Percentiles rank a stretch among this genome's conserved stretches.
Conservation (phyloP, 768 basidiomycete genomes). For the Floccularia luteovirens region DNA sequence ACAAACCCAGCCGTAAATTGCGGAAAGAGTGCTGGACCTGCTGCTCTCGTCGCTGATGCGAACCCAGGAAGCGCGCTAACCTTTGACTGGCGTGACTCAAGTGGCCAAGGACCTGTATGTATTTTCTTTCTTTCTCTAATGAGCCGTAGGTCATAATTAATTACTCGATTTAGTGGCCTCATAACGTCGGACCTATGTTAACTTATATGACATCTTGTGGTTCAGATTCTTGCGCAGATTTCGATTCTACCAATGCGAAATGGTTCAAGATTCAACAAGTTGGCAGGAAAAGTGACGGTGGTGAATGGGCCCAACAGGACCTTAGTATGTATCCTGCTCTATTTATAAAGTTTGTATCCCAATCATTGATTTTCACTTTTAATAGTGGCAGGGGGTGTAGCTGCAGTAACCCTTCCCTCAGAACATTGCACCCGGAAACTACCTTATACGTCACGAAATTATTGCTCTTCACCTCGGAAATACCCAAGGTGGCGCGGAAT, state of each 20-base stretch:
- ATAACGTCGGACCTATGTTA: slow-evolving; percentile 62
- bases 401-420: slow-evolving; percentile 36
- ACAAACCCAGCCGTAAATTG: slow-evolving; percentile 52
- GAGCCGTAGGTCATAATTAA: not conserved
- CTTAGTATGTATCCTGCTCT: slow-evolving; percentile 32
- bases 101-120: slow-evolving; percentile 22
- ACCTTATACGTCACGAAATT: slow-evolving; percentile 75
- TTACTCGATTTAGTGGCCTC: slow-evolving; percentile 27
- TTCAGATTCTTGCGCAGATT: slow-evolving; percentile 46
- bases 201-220: slow-evolving; percentile 70
- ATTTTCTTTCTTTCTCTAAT: slow-evolving; percentile 3
- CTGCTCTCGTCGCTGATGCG: slow-evolving; percentile 41
- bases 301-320: slow-evolving; percentile 45
- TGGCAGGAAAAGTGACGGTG: slow-evolving; percentile 29
- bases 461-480: slow-evolving; percentile 66
- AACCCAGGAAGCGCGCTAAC: slow-evolving; percentile 50
- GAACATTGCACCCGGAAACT: slow-evolving; percentile 58
- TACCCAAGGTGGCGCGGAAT: slow-evolving; percentile 61
- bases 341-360: not conserved
- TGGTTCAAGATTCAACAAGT: slow-evolving; percentile 72
- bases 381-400: slow-evolving; percentile 31
- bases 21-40: slow-evolving; percentile 44
- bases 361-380: not conserved
- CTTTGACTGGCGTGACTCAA: slow-evolving; percentile 52
- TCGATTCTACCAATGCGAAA: slow-evolving; percentile 46